Percentiles rank a stretch among this genome's conserved stretches.
Conservation (phyloP, 106 monocot species). For the Platanthera zijinensis region DNA sequence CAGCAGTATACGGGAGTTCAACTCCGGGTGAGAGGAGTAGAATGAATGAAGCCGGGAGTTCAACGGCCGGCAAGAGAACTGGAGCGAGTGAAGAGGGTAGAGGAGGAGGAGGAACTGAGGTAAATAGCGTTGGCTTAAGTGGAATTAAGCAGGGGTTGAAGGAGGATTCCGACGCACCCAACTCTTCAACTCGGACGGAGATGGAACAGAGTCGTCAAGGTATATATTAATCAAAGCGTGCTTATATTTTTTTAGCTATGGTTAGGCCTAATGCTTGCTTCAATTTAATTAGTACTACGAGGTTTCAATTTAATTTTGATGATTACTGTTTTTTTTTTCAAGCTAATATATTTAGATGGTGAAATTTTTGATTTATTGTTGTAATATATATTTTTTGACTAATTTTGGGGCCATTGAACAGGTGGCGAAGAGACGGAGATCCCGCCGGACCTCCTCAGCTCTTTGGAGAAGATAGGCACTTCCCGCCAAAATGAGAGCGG, state of each 20-base stretch:
- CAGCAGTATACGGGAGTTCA: neutral
- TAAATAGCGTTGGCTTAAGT: neutral
- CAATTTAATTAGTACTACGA: too few species aligned
- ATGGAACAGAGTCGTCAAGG: neutral
- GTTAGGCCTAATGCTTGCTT: too few species aligned
- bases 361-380: too few species aligned
- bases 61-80: neutral
- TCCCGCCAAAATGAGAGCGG: neutral
- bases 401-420: neutral
- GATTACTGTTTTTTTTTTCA: too few species aligned
- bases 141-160: neutral
- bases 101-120: neutral
- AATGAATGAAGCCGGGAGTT: neutral
- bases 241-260: too few species aligned
- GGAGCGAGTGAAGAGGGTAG: neutral
- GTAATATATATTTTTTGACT: neutral
- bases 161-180: conserved; percentile 25
- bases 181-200: conserved; percentile 2
- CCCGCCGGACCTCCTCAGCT: neutral
- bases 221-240: too few species aligned
- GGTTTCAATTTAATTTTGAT: too few species aligned
- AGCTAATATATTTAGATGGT: too few species aligned
- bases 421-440: conserved; percentile 21
- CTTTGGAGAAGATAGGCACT: neutral
- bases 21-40: neutral